These are phyloP conservation scores for Tillandsia leiboldiana DNA, from an alignment of 176 grass and related monocot species.

Conservation along the genomic window DNA sequence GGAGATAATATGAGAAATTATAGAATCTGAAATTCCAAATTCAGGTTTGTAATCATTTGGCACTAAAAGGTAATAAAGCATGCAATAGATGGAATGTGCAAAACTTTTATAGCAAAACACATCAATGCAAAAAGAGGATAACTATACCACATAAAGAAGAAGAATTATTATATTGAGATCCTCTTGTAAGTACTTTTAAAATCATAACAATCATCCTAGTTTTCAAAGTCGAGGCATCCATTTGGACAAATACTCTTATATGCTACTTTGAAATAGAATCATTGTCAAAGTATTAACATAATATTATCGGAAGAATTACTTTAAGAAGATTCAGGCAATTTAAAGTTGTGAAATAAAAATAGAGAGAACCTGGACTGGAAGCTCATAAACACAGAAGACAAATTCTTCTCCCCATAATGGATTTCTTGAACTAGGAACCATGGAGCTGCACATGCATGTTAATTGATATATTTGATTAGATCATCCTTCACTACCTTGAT, in stretches of 20 bases:
- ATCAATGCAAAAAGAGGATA: no score
- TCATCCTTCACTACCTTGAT: background rate
- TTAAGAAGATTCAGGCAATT: background rate
- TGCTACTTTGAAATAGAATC: background rate
- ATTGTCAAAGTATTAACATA: background rate
- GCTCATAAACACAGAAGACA: slow-evolving; percentile 55
- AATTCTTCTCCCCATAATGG: slow-evolving; percentile 90
- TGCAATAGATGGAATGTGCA: no score
- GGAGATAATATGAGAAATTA: no score
- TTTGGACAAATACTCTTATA: background rate
- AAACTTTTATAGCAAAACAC: no score
- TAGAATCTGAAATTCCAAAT: no score
- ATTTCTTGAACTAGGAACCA: slow-evolving; percentile 70
- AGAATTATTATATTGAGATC: no score
- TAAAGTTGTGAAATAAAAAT: background rate
- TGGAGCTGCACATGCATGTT: slow-evolving; percentile 45
- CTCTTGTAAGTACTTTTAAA: no score
- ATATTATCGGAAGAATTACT: background rate
- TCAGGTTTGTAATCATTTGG: no score
- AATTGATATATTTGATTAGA: background rate
- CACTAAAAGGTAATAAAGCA: no score
- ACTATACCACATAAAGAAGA: no score
- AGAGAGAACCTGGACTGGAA: slow-evolving; percentile 57
- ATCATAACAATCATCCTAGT: no score
- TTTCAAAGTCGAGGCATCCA: no score